Evolutionary conservation across 768 basidiomycete species (phyloP), one percentile per base, ranked within the genome.

Genomic region (Astraeus odoratus): DNA sequence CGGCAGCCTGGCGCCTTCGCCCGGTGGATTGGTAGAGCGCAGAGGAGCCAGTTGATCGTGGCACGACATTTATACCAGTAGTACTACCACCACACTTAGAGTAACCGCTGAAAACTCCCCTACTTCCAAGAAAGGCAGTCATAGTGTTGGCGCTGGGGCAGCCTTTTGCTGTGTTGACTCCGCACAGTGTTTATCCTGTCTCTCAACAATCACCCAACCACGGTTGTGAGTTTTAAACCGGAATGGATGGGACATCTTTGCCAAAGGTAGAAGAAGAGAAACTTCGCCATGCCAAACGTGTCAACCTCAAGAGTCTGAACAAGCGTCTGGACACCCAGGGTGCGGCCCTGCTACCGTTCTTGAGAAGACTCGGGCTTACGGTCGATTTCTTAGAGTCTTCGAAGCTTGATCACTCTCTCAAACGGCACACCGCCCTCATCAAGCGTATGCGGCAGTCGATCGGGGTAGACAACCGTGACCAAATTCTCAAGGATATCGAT

Each of bases 401-500:
- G 18, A 92, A 81, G 60, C 73, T 93, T 19, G 96, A 98, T 65
- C 92, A 96, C 3, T 97, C 96, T 35, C 67, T 99, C 47, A 98
- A 91, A 68, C 83, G 92, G 6, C 94, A 99, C 66, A 97, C 93
- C 1, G 89, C 92, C 5, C 77, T 98, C 51, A 93, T 96, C 52
- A 98, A 95, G 65, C 84, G 88, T 36, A 85, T 97, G 55, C 81
- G 86, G 37, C 89, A 86, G 58, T 88, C 90, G 15, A 74, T 98
- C 57, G 86, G 84, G 13, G 60, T 74, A 30, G 89, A 92, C 55
- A 84, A 90, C 60, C 77, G 75, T 38, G 90, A 93, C 55, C 83
- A 89, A 56, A 81, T 95, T 48, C 68, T 96, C 53, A 97, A 93
- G 65, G 96, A 99, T 57, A 81, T 96, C 51, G 85, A 93, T 50